A percentile compares a stretch with the other conserved stretches of the same genome.
Evolutionary conservation across 2,329 filamentous ascomycete species (phyloP).

Genomic region (Cryphonectria radicalis): DNA sequence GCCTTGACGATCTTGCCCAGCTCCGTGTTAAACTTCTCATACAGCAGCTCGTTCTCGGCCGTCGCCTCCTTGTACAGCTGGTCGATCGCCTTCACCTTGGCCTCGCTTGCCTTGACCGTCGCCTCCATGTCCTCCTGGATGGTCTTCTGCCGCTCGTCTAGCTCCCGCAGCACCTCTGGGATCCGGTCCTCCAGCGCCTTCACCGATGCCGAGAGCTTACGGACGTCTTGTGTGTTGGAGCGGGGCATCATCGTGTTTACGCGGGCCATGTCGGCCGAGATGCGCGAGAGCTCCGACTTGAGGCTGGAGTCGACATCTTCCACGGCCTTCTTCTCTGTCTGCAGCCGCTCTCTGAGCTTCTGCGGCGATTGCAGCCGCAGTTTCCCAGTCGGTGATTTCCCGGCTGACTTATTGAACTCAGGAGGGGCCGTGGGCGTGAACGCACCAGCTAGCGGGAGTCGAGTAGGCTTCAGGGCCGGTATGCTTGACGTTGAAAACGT

Average conservation of each 20-base stretch:
- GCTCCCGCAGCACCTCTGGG: slow-evolving; percentile 60
- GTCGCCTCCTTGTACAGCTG: slow-evolving; percentile 86
- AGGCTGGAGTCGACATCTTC: slow-evolving; percentile 71
- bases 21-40: slow-evolving; percentile 91
- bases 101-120: slow-evolving; percentile 74
- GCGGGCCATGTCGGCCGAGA: slow-evolving; percentile 77
- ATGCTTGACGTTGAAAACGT: slow-evolving; percentile 59
- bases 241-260: slow-evolving; percentile 49
- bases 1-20: slow-evolving; percentile 80
- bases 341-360: slow-evolving; percentile 82
- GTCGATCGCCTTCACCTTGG: slow-evolving; percentile 80
- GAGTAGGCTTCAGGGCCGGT: slow-evolving; percentile 54
- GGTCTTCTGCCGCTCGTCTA: slow-evolving; percentile 63
- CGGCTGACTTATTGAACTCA: slow-evolving; percentile 36
- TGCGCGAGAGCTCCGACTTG: slow-evolving; percentile 76
- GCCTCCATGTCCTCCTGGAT: slow-evolving; percentile 74
- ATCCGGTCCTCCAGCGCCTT: slow-evolving; percentile 70
- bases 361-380: slow-evolving; percentile 72
- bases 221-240: slow-evolving; percentile 47
- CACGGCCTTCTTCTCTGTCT: slow-evolving; percentile 77
- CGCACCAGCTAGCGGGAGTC: slow-evolving; percentile 34
- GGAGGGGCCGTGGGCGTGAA: slow-evolving; percentile 33
- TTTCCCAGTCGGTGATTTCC: slow-evolving; percentile 48
- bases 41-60: slow-evolving; percentile 90
- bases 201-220: slow-evolving; percentile 61